Conservation (phyloP, 768 basidiomycete species). For the Amanita polypyramis region DNA sequence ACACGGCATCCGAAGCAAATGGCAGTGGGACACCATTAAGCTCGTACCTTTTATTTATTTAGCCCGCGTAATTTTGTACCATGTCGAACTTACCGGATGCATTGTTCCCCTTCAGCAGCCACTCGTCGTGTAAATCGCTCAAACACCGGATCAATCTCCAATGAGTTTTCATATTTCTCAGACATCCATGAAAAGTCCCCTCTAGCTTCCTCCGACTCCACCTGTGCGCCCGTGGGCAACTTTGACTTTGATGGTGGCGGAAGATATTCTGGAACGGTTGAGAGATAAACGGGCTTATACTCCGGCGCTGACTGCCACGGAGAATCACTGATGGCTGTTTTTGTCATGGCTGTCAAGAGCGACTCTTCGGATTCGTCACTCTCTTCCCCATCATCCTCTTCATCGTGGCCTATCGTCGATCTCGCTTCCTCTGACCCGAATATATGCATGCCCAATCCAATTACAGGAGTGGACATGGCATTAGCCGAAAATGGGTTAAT, state of each 20-base stretch:
- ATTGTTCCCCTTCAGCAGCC: conserved; percentile 66
- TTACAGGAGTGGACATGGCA: conserved; percentile 17
- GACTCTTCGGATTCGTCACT: conserved; percentile 34
- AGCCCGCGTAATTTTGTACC: not conserved
- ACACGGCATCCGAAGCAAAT: conserved; percentile 70
- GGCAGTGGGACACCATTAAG: conserved; percentile 78
- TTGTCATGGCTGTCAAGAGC: conserved; percentile 48
- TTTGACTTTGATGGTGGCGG: conserved; percentile 44
- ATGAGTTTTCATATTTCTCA: conserved; percentile 75
- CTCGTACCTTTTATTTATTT: conserved; percentile 58
- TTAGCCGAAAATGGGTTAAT: conserved; percentile 66
- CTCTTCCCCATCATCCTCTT: conserved; percentile 20
- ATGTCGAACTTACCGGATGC: conserved; percentile 56
- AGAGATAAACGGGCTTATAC: conserved; percentile 63
- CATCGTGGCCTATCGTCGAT: not conserved
- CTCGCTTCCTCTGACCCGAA: conserved; percentile 33
- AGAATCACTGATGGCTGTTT: conserved; percentile 43
- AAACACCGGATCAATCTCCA: conserved; percentile 77
- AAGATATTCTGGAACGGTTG: conserved; percentile 65
- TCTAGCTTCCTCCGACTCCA: conserved; percentile 28
- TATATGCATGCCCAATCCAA: conserved; percentile 57
- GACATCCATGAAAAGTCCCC: conserved; percentile 45
- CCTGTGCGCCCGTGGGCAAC: conserved; percentile 29
- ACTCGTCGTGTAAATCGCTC: conserved; percentile 74
- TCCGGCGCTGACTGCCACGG: conserved; percentile 58